These are phyloP conservation scores for Backusella luteola DNA, from an alignment of 192 early-diverging fungal species.

Conservation along the genomic window DNA sequence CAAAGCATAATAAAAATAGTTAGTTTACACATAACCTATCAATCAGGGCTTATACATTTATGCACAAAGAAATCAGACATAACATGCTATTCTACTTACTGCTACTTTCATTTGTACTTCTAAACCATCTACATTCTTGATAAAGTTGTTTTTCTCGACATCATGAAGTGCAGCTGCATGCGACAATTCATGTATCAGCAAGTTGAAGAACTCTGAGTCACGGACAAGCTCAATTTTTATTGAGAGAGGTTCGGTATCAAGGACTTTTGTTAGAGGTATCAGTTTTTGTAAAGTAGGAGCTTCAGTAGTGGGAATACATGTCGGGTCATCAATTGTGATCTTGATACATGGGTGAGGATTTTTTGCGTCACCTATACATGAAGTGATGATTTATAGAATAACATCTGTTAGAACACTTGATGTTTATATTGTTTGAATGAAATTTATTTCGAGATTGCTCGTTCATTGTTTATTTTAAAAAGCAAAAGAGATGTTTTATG, in stretches of 20 bases:
- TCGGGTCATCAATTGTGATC: slow-evolving; percentile 17
- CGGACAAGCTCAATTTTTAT: slow-evolving; percentile 30
- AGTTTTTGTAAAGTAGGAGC: slow-evolving; percentile 9
- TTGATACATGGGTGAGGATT: slow-evolving; percentile 13
- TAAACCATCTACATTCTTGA: slow-evolving; percentile 15
- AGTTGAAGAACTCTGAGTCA: slow-evolving; percentile 34
- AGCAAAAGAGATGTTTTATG: not conserved
- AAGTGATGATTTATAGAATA: not conserved
- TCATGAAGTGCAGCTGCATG: slow-evolving; percentile 13
- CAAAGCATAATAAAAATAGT: slow-evolving; percentile 19
- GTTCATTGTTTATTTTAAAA: not conserved
- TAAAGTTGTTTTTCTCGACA: slow-evolving; percentile 14
- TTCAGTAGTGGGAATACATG: not conserved
- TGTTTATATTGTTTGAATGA: not conserved
- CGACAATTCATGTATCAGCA: slow-evolving; percentile 26
- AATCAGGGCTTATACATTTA: not conserved
- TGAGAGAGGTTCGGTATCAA: slow-evolving; percentile 10
- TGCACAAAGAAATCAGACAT: not conserved
- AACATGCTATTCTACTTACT: slow-evolving; percentile 18
- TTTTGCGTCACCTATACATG: slow-evolving; percentile 5
- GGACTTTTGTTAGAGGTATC: not conserved
- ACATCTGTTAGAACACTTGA: not conserved
- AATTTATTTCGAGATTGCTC: not conserved
- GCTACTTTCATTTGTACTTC: slow-evolving; percentile 16
- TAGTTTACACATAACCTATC: slow-evolving; percentile 19